Evolutionary conservation across 371 early-diverging fungal species (phyloP).

Genomic region (Polyrhizophydium stewartii): DNA sequence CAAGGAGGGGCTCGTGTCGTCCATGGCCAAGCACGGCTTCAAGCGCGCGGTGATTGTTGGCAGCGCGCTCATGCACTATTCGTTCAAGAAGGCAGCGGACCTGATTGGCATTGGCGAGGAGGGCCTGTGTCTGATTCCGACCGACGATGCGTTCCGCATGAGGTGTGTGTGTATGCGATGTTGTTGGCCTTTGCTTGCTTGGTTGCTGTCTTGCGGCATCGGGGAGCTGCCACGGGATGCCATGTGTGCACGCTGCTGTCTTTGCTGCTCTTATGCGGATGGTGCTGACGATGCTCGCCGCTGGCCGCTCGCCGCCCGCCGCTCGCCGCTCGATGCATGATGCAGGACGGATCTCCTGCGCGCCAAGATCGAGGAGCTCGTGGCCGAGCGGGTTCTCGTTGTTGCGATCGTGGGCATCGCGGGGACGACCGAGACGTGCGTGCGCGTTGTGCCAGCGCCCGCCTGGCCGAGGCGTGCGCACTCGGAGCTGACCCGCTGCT

Average conservation of each 20-base stretch:
- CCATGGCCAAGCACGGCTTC: slow-evolving; percentile 36
- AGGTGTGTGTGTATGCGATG: too few species aligned
- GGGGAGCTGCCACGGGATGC: not conserved
- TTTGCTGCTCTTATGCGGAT: not conserved
- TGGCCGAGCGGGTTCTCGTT: slow-evolving; percentile 21
- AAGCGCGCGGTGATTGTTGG: slow-evolving; percentile 39
- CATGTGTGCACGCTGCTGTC: not conserved
- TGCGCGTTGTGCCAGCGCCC: slow-evolving; percentile 3
- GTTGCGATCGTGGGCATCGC: slow-evolving; percentile 44
- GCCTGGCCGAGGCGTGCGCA: too few species aligned
- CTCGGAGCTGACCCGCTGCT: too few species aligned
- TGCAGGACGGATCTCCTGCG: slow-evolving; percentile 27
- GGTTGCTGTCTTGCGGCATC: not conserved
- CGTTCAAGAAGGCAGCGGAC: slow-evolving; percentile 49
- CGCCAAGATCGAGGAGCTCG: slow-evolving; percentile 21
- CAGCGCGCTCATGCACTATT: slow-evolving; percentile 40
- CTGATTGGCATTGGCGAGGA: slow-evolving; percentile 44
- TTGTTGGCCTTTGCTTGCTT: too few species aligned
- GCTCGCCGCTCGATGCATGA: not conserved
- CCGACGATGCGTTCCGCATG: slow-evolving; percentile 34
- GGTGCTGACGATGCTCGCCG: not conserved
- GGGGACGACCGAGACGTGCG: slow-evolving; percentile 49
- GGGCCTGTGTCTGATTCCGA: slow-evolving; percentile 31
- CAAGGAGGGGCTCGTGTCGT: slow-evolving; percentile 36
- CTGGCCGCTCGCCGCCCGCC: too few species aligned